Conservation (phyloP, 2,329 filamentous ascomycete genomes). For the Didymella exigua region DNA sequence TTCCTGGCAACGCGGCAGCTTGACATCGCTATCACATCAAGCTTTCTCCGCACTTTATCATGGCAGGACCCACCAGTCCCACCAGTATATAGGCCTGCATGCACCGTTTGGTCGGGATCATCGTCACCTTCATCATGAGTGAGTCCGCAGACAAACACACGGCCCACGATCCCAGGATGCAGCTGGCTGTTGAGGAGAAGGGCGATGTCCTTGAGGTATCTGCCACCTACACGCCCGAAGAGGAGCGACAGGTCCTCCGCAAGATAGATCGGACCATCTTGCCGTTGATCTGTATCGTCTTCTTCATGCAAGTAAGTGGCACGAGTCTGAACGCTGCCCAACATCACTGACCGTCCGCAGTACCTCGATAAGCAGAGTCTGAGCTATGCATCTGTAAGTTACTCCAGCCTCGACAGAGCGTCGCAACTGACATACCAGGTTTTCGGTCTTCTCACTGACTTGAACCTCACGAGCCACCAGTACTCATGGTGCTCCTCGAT, state of each 20-base stretch:
- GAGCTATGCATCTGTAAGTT: conserved; percentile 53
- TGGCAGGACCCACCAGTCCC: not conserved
- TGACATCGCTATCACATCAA: not conserved
- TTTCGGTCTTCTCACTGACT: conserved; percentile 55
- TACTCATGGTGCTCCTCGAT: conserved; percentile 58
- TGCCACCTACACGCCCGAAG: conserved; percentile 12
- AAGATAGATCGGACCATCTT: conserved; percentile 23
- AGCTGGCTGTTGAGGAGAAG: conserved; percentile 3
- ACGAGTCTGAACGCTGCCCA: too few relatives aligned
- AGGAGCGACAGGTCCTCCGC: conserved; percentile 20
- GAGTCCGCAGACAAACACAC: not conserved
- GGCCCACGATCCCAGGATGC: not conserved
- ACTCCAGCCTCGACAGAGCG: too few relatives aligned
- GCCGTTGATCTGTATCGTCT: conserved; percentile 23
- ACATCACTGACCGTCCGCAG: not conserved
- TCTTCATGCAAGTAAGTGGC: conserved; percentile 34
- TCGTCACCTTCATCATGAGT: not conserved
- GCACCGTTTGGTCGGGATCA: not conserved
- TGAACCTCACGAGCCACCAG: conserved; percentile 53
- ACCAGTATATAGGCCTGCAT: not conserved
- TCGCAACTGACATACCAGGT: not conserved
- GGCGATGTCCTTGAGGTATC: conserved; percentile 1
- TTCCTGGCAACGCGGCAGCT: not conserved
- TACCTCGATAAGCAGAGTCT: conserved; percentile 57
- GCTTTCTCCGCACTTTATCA: not conserved